These are phyloP conservation scores for Ogataea naganishii DNA, from an alignment of 805 yeast species.

Conservation along the genomic window DNA sequence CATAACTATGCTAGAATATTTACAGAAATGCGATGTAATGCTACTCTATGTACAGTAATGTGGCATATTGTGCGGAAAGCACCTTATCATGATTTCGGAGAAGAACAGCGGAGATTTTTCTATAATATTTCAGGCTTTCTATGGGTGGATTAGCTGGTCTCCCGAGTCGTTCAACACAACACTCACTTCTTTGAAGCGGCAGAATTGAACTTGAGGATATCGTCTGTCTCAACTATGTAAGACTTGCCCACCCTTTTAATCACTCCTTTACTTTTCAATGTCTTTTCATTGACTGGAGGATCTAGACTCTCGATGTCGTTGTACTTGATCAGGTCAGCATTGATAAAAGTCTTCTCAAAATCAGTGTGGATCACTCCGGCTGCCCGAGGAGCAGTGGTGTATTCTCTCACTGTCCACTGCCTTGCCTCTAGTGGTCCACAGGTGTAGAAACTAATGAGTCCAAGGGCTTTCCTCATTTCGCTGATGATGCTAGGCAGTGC, in stretches of 20 bases:
- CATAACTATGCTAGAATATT: too few species aligned
- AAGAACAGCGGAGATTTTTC: too few species aligned
- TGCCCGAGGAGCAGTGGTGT: conserved; percentile 95
- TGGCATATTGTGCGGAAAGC: too few species aligned
- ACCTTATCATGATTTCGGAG: too few species aligned
- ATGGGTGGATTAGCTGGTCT: too few species aligned
- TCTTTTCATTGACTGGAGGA: conserved; percentile 62
- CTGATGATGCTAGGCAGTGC: conserved; percentile 82
- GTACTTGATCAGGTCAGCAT: conserved; percentile 88
- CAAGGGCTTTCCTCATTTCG: conserved; percentile 79
- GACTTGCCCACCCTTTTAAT: conserved; percentile 88
- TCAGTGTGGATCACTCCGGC: conserved; percentile 98
- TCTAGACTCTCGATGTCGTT: conserved; percentile 60
- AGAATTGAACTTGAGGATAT: conserved; percentile 83
- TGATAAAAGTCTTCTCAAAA: conserved; percentile 87
- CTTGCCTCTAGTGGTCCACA: conserved; percentile 95
- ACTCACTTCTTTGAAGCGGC: conserved; percentile 38
- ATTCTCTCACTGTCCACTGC: conserved; percentile 94
- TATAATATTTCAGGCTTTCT: too few species aligned
- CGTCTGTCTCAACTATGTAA: conserved; percentile 93
- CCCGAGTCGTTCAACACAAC: too few species aligned
- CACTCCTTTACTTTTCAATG: conserved; percentile 84
- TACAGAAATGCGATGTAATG: too few species aligned
- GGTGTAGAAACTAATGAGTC: conserved; percentile 89
- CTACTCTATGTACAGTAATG: too few species aligned